These are phyloP conservation scores for Globisporangium cederbergense DNA, from an alignment of 352 stramenopile species.

Conservation along the genomic window DNA sequence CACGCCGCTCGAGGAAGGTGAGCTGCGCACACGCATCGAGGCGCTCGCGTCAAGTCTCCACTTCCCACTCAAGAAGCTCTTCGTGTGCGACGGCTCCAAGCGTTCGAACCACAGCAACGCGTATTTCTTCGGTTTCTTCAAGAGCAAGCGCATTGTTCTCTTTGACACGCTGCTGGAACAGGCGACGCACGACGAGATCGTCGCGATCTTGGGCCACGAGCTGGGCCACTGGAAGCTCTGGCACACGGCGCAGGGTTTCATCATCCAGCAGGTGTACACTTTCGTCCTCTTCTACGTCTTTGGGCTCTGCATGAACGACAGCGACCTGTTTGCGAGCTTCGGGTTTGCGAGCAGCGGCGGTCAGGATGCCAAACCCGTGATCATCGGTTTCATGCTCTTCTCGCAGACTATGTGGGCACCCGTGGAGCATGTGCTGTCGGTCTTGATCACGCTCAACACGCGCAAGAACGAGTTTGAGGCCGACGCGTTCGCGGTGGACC, in stretches of 20 bases:
- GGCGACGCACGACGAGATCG: slow-evolving; percentile 90
- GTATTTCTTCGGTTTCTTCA: slow-evolving; percentile 94
- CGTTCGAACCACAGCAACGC: slow-evolving; percentile 91
- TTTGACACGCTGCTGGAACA: slow-evolving; percentile 97
- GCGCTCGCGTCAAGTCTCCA: slow-evolving; percentile 84
- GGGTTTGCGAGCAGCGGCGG: slow-evolving; percentile 41
- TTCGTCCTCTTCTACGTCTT: slow-evolving; percentile 80
- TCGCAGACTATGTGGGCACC: slow-evolving; percentile 79
- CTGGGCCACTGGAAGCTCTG: slow-evolving; percentile 96
- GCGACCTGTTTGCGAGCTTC: slow-evolving; percentile 73
- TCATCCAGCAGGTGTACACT: slow-evolving; percentile 90
- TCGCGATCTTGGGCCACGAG: slow-evolving; percentile 96
- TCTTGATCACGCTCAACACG: slow-evolving; percentile 76
- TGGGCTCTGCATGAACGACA: slow-evolving; percentile 74
- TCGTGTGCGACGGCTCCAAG: slow-evolving; percentile 97
- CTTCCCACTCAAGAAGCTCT: slow-evolving; percentile 97
- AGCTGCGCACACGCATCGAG: slow-evolving; percentile 92
- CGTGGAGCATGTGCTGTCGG: slow-evolving; percentile 73
- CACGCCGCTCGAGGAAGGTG: slow-evolving; percentile 81
- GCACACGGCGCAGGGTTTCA: slow-evolving; percentile 93
- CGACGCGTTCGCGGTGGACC: slow-evolving; percentile 92
- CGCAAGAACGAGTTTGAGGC: slow-evolving; percentile 85
- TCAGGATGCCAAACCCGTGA: slow-evolving; percentile 37
- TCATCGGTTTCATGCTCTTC: slow-evolving; percentile 85
- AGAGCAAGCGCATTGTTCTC: slow-evolving; percentile 96